A percentile compares a stretch with the other conserved stretches of the same genome.
These are phyloP conservation scores for Carex myosuroides DNA, from an alignment of 176 grass and related monocot genomes.

Conservation along the genomic window DNA sequence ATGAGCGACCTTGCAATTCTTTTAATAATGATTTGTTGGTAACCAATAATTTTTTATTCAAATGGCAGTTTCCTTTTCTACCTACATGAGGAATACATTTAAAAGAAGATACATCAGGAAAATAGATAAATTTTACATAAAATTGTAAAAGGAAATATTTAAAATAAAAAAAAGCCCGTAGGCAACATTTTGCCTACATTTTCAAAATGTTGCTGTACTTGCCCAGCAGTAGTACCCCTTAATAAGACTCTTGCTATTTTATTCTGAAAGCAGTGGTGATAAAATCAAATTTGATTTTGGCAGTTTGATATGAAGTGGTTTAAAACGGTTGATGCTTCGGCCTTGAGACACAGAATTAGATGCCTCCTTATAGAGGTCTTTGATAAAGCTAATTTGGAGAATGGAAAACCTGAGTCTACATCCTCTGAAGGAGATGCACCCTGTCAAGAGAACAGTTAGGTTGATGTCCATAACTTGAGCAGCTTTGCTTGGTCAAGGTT, in stretches of 20 bases:
- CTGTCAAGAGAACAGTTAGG: not conserved
- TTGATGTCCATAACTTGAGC: not conserved
- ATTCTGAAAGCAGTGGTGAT: not conserved
- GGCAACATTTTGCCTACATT: not conserved
- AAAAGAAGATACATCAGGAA: not conserved
- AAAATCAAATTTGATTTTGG: constrained; percentile 4
- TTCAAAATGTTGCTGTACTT: constrained; percentile 1
- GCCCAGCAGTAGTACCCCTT: not conserved
- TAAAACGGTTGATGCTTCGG: constrained; percentile 56
- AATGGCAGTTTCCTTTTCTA: not conserved
- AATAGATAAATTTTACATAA: not conserved
- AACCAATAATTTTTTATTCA: constrained; percentile 15
- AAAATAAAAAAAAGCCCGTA: not conserved
- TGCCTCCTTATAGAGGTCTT: constrained; percentile 38
- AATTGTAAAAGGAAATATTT: not conserved
- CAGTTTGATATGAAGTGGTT: constrained; percentile 82
- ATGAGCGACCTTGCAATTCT: not conserved
- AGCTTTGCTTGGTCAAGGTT: not conserved
- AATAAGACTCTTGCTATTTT: constrained; percentile 7
- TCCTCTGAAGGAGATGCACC: not conserved
- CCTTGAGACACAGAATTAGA: constrained; percentile 39
- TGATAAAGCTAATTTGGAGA: constrained; percentile 28
- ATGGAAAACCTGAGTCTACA: not conserved
- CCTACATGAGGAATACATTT: not conserved
- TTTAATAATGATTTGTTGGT: constrained; percentile 11